Conservation (phyloP, 306 rosid species). For the Styphnolobium japonicum region DNA sequence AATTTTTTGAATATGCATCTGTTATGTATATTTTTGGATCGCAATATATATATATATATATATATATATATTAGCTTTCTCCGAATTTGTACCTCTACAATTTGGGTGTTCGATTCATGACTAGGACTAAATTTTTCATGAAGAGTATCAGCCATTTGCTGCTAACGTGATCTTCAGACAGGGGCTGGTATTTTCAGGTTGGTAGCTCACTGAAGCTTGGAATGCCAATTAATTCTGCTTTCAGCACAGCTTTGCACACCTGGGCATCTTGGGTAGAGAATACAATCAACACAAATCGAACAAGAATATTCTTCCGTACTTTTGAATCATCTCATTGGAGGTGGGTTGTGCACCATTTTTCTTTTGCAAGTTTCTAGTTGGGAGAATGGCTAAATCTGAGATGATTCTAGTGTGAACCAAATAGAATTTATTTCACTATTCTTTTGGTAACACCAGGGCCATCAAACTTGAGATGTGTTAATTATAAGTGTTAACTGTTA, state of each 20-base stretch:
- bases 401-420: not conserved
- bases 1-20: not conserved
- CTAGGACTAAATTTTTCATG: not conserved
- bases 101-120: not conserved
- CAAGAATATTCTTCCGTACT: slow-evolving; percentile 80
- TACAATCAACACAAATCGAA: slow-evolving; percentile 53
- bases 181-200: slow-evolving; percentile 95
- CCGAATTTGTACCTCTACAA: not conserved
- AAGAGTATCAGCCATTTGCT: slow-evolving; percentile 2
- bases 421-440: not conserved
- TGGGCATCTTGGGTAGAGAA: slow-evolving; percentile 91
- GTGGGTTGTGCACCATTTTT: slow-evolving; percentile 29
- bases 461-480: not conserved
- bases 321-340: slow-evolving; percentile 90
- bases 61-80: not conserved
- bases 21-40: not conserved
- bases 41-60: not conserved
- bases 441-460: not conserved
- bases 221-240: slow-evolving; percentile 77
- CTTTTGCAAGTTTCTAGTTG: not conserved
- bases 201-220: slow-evolving; percentile 82
- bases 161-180: slow-evolving; percentile 55
- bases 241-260: slow-evolving; percentile 61
- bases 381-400: not conserved
- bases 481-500: not conserved